Evolutionary conservation across 441 rosid genomes (phyloP).

Genomic region (Gossypium schwendimanii): DNA sequence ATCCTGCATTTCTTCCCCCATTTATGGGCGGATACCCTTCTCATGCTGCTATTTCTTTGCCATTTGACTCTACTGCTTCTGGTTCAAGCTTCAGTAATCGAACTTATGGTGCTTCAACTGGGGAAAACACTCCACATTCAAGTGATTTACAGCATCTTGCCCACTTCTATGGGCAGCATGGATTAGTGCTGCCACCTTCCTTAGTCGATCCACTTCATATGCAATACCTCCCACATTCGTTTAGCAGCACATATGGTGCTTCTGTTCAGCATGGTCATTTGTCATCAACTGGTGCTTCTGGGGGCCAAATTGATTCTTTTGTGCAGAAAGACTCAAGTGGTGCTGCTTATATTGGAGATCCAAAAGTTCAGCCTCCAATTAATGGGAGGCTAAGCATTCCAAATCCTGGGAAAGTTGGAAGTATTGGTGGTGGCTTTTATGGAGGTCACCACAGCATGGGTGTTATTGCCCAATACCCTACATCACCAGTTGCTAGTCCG

Average conservation of each 20-base stretch:
- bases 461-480: constrained; percentile 45
- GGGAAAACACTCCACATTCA: constrained; percentile 27
- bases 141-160: constrained; percentile 32
- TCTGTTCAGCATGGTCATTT: constrained; percentile 34
- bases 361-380: constrained; percentile 34
- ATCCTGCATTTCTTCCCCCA: constrained; percentile 33
- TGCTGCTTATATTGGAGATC: constrained; percentile 38
- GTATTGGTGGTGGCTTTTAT: constrained; percentile 34
- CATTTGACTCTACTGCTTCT: constrained; percentile 40
- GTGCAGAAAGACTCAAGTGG: constrained; percentile 30
- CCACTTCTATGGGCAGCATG: constrained; percentile 44
- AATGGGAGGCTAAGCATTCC: constrained; percentile 42
- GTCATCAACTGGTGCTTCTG: constrained; percentile 23
- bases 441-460: constrained; percentile 46
- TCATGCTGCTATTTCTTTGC: constrained; percentile 45
- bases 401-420: constrained; percentile 41
- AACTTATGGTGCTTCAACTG: constrained; percentile 37
- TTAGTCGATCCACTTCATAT: constrained; percentile 47
- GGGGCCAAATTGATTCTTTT: constrained; percentile 34
- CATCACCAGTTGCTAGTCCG: constrained; percentile 56
- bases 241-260: constrained; percentile 39
- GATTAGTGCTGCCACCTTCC: constrained; percentile 36
- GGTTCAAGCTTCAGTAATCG: constrained; percentile 37
- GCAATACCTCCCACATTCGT: constrained; percentile 49
- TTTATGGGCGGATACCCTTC: constrained; percentile 54